These are phyloP conservation scores for Stephania cephalantha DNA, from an alignment of 164 flowering plant genomes.

Conservation along the genomic window DNA sequence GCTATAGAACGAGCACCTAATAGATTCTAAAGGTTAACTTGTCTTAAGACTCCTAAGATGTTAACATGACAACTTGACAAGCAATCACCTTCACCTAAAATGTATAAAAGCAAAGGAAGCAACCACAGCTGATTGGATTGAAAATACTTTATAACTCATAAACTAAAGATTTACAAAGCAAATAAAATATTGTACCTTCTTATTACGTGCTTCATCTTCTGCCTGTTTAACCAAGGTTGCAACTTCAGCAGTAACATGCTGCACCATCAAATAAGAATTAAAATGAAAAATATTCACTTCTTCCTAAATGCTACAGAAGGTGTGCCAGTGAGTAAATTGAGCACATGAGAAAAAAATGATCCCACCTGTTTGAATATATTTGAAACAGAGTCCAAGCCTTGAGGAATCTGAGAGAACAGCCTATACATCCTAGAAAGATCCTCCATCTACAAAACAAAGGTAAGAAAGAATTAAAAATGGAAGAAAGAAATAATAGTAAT, in stretches of 20 bases:
- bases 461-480: not conserved
- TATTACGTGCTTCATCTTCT: conserved; percentile 91
- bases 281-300: not conserved
- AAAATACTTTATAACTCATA: not conserved
- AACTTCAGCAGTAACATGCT: conserved; percentile 96
- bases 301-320: not conserved
- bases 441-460: conserved; percentile 29
- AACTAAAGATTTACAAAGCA: not conserved
- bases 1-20: not conserved
- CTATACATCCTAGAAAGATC: conserved; percentile 95
- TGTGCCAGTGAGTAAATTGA: not conserved
- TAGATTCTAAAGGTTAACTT: not conserved
- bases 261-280: conserved; percentile 17
- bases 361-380: conserved; percentile 81
- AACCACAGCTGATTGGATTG: not conserved
- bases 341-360: not conserved
- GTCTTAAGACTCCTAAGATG: not conserved
- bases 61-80: not conserved
- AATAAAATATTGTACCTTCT: conserved; percentile 44
- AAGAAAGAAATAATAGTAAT: not conserved
- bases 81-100: not conserved
- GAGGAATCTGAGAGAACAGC: conserved; percentile 62
- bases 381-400: conserved; percentile 79
- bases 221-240: conserved; percentile 89
- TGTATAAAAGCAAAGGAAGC: not conserved